Conservation (phyloP, 352 stramenopile species). For the Pythium chondricola region DNA sequence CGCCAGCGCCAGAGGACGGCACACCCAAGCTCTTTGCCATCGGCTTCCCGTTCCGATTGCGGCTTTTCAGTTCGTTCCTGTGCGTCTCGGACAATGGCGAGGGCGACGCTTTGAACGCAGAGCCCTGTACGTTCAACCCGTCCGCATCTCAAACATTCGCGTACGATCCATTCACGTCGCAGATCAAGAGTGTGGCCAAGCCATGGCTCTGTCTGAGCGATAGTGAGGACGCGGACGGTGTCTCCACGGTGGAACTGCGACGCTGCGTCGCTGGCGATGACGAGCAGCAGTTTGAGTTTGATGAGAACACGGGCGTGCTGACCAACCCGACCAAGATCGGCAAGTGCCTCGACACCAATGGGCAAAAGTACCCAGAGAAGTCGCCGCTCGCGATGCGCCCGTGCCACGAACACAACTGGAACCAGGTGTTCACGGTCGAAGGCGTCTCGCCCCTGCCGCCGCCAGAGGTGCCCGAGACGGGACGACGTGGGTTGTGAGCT, state of each 20-base stretch:
- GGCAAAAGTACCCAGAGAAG: neutral
- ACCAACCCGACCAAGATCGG: neutral
- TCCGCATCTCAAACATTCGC: constrained; percentile 1
- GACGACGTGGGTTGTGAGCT: too few species aligned
- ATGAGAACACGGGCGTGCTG: neutral
- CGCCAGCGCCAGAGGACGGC: neutral
- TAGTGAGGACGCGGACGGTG: neutral
- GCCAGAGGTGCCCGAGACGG: neutral
- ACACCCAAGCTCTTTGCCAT: constrained; percentile 1
- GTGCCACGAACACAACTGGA: neutral
- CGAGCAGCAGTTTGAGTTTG: neutral
- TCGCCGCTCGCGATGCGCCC: neutral
- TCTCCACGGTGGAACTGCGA: neutral
- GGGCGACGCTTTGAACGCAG: neutral
- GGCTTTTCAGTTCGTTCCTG: constrained; percentile 6
- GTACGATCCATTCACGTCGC: neutral
- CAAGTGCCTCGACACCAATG: neutral
- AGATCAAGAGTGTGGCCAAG: constrained; percentile 5
- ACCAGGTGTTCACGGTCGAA: constrained; percentile 7
- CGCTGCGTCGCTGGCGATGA: neutral
- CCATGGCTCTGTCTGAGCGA: neutral
- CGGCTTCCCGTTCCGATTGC: constrained; percentile 3
- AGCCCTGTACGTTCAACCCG: neutral
- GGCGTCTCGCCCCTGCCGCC: constrained; percentile 2
- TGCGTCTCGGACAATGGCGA: neutral